Conservation (phyloP, 768 basidiomycete species). For the Leccinum disarticulatum region DNA sequence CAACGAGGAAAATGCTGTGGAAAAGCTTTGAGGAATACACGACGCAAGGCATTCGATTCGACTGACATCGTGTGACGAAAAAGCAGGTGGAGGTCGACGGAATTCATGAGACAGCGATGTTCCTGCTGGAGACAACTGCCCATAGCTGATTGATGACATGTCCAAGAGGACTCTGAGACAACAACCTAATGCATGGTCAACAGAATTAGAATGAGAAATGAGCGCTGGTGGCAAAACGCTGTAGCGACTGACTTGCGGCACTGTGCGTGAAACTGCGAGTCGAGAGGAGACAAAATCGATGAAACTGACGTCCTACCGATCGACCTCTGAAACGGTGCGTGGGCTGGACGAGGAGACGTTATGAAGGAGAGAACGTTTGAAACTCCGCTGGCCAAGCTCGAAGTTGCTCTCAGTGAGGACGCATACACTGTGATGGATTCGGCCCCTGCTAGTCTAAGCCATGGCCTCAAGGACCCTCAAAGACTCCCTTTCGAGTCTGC, state of each 20-base stretch:
- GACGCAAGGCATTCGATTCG: conserved; percentile 18
- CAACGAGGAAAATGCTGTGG: conserved; percentile 36
- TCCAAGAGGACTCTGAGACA: conserved; percentile 5
- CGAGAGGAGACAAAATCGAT: conserved; percentile 2
- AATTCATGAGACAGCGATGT: conserved; percentile 27
- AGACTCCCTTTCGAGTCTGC: conserved; percentile 52
- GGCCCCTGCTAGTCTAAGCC: conserved; percentile 12
- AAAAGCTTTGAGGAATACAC: conserved; percentile 22
- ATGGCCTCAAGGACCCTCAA: conserved; percentile 44
- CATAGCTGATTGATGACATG: conserved; percentile 31
- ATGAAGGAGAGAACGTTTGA: conserved; percentile 29
- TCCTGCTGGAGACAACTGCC: conserved; percentile 26
- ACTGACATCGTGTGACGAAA: conserved; percentile 35
- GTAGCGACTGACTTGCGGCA: conserved; percentile 1
- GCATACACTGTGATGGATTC: conserved; percentile 24
- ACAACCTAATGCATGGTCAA: conserved; percentile 8
- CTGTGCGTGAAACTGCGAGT: conserved; percentile 6
- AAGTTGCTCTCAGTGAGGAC: conserved; percentile 5
- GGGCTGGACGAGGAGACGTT: conserved; percentile 17
- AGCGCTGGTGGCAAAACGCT: conserved; percentile 1
- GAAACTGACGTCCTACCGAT: conserved; percentile 7
- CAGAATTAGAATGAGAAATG: conserved; percentile 5
- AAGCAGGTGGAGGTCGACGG: conserved; percentile 27
- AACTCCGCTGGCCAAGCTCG: conserved; percentile 31
- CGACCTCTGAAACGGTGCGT: conserved; percentile 8